Evolutionary conservation across 2,329 filamentous ascomycete species (phyloP).

Genomic region (Colletotrichum tropicicola): DNA sequence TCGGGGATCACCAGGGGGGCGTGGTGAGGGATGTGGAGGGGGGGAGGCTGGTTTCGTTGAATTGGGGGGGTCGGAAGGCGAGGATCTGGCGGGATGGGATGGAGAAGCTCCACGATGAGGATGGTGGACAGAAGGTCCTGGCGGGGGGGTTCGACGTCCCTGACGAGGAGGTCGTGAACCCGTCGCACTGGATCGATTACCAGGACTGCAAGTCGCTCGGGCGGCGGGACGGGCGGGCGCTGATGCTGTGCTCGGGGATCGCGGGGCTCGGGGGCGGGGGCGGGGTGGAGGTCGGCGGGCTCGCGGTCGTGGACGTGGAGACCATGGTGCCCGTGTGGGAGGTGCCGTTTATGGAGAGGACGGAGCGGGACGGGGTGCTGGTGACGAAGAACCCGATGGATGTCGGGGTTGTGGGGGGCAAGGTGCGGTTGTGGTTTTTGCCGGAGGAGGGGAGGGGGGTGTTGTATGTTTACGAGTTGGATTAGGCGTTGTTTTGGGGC

Average conservation of each 20-base stretch:
- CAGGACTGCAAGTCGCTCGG: constrained; percentile 62
- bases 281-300: constrained; percentile 49
- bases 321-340: constrained; percentile 55
- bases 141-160: constrained; percentile 34
- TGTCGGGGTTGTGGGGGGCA: constrained; percentile 51
- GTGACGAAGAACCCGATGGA: constrained; percentile 61
- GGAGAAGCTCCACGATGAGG: neutral
- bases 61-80: constrained; percentile 55
- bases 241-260: constrained; percentile 59
- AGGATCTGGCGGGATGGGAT: constrained; percentile 48
- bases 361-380: constrained; percentile 41
- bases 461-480: constrained; percentile 56
- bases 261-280: constrained; percentile 41
- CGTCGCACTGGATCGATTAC: constrained; percentile 56
- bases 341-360: constrained; percentile 53
- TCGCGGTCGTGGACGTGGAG: constrained; percentile 55
- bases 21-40: constrained; percentile 50
- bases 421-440: constrained; percentile 54
- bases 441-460: constrained; percentile 57
- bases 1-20: constrained; percentile 55
- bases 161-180: constrained; percentile 41
- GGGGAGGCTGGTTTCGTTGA: constrained; percentile 48
- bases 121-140: neutral
- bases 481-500: neutral
- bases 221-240: constrained; percentile 43